Evolutionary conservation across 805 yeast genomes (phyloP), one percentile per base, ranked within the genome.

Genomic region (Metschnikowia lochheadii): DNA sequence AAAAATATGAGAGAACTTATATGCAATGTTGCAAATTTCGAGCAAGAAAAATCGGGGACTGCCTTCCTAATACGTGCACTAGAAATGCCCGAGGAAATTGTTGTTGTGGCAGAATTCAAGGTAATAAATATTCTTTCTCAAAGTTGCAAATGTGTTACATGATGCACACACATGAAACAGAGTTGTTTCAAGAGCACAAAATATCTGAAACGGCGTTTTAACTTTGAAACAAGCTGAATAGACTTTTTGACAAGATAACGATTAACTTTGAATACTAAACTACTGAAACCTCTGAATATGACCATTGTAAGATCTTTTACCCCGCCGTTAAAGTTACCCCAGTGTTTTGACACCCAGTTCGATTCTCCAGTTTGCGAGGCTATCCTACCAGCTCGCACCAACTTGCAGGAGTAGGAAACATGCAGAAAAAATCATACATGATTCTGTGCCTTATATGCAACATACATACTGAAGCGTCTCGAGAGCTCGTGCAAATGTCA

Each of bases 401-500:
- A n/a, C 37, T 41, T 42, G 45, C 45, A 42, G 36, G 20, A 11
- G 45, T 33, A 18, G 45, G 42, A 23, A 39, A 18, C 14, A 18
- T 42, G 38, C 45, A 42, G 45, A 42, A 33, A 33, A 31, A 10
- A 15, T 21, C 45, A 31, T 42, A 42, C 45, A 42, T 20, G 35
- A 42, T 42, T 10, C 37, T 32, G 45, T 42, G 35, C 36, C 20
- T 33, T 11, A 33, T 23, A 20, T 42, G 31, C 45, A 42, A 17
- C n/a, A 34, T 33, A 34, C 45, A 42, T 40, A 18, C 31, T 20
- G 41, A 23, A 23, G 32, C 41, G 29, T 39, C 41, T 23, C 32
- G 32, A 39, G 41, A n/a, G 40, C 23, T 37, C 7, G 41, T 39
- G 32, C 18, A n/a, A 23, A 7, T 14, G 17, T 21, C 21, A 18